These are phyloP conservation scores for Chlorella vulgaris DNA, from an alignment of 139 green algal species.

Conservation along the genomic window DNA sequence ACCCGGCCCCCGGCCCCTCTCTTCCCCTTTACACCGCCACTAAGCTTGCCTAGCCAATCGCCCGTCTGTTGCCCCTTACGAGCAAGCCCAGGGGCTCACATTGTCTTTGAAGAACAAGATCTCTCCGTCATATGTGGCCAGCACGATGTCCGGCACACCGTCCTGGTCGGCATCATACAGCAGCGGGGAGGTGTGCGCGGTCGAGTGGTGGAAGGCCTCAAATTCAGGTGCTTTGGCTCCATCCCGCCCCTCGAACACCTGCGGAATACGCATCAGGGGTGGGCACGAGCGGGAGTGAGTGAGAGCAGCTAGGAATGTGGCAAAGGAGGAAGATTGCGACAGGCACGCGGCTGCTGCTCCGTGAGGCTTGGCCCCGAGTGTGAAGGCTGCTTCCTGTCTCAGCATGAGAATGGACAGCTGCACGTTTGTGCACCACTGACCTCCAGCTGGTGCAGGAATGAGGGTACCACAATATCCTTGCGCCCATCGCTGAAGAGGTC, in stretches of 20 bases:
- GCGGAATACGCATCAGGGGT: neutral
- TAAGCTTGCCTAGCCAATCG: neutral
- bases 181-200: conserved; percentile 87
- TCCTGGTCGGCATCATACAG: conserved; percentile 92
- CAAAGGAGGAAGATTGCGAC: no score
- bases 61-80: neutral
- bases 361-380: no score
- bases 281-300: neutral
- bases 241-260: conserved; percentile 81
- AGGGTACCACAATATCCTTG: conserved; percentile 94
- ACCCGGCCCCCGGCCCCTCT: no score
- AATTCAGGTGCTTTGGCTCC: conserved; percentile 70
- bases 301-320: no score
- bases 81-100: conserved; percentile 43
- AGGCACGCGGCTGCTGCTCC: no score
- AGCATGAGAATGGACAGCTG: no score
- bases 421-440: no score
- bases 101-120: conserved; percentile 90
- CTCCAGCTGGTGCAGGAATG: conserved; percentile 94
- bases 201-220: conserved; percentile 71
- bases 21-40: neutral
- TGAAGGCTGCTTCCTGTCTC: no score
- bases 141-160: conserved; percentile 80
- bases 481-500: conserved; percentile 91
- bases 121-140: conserved; percentile 93